Evolutionary conservation across 1,284 basidiomycete genomes (phyloP).

Genomic region (Ustilago curta): DNA sequence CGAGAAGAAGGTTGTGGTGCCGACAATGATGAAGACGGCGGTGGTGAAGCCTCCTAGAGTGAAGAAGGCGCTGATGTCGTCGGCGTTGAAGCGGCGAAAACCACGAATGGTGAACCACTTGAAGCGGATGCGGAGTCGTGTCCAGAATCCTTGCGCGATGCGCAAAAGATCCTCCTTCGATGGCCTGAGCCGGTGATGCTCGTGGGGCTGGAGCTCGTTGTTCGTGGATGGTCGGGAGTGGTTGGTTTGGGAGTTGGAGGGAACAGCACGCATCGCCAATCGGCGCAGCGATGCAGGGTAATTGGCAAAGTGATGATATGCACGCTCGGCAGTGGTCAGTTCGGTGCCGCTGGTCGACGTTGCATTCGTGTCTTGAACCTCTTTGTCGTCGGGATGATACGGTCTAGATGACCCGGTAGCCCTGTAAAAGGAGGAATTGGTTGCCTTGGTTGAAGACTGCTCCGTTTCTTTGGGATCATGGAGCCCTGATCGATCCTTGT

Average conservation of each 20-base stretch:
- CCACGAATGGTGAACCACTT: conserved; percentile 98
- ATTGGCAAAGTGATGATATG: conserved; percentile 58
- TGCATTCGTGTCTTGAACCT: background rate
- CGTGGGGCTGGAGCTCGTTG: conserved; percentile 21
- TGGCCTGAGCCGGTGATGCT: conserved; percentile 42
- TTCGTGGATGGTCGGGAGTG: conserved; percentile 6
- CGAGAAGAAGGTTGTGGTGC: conserved; percentile 97
- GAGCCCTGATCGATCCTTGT: background rate
- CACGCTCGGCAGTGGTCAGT: conserved; percentile 35
- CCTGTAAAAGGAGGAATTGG: background rate
- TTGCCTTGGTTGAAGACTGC: background rate
- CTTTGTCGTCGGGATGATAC: background rate
- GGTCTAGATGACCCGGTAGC: background rate
- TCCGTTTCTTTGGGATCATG: background rate
- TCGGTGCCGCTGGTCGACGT: conserved; percentile 21
- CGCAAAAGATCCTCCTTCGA: conserved; percentile 78
- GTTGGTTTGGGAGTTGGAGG: conserved; percentile 18
- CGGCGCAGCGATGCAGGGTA: conserved; percentile 62
- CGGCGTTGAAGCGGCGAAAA: conserved; percentile 93
- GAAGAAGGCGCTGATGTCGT: conserved; percentile 95
- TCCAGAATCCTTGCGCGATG: conserved; percentile 88
- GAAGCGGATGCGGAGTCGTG: conserved; percentile 89
- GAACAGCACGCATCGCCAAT: conserved; percentile 59
- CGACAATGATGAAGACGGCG: conserved; percentile 90
- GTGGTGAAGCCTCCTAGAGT: conserved; percentile 86